Conservation (phyloP, 75 land plant genomes). For the Pinus tabuliformis region DNA sequence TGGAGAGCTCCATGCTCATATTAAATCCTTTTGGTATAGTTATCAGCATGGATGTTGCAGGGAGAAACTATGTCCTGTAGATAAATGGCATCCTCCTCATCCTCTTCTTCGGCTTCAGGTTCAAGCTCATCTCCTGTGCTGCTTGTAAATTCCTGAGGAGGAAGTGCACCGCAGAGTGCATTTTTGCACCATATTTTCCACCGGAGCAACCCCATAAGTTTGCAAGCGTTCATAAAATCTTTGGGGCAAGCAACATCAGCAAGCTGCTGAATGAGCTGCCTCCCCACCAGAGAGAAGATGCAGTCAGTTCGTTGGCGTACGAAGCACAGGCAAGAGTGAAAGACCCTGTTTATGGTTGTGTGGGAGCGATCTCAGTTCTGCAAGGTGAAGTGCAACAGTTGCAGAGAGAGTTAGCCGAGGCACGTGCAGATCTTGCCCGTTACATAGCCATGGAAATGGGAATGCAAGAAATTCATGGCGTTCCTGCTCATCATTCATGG, state of each 20-base stretch:
- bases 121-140: conserved; percentile 37
- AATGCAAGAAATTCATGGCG: no score
- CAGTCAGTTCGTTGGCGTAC: conserved; percentile 53
- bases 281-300: conserved; percentile 49
- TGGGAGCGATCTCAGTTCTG: conserved; percentile 53
- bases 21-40: no score
- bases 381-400: conserved; percentile 44
- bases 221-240: conserved; percentile 57
- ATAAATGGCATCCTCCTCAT: no score
- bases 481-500: no score
- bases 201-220: conserved; percentile 59
- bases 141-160: conserved; percentile 58
- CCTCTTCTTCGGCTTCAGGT: no score
- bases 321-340: conserved; percentile 57
- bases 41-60: no score
- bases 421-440: conserved; percentile 5
- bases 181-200: conserved; percentile 59
- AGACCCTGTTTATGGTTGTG: conserved; percentile 65
- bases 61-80: no score
- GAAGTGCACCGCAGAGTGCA: conserved; percentile 52
- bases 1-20: no score
- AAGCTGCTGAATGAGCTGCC: conserved; percentile 59
- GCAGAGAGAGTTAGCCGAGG: conserved; percentile 18
- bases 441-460: no score
- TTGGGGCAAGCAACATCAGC: conserved; percentile 57